Conservation (phyloP, 345 rosid genomes). For the Arabidopsis thaliana region TAIR10.1 NC_003074.8:187501-188000, state of each 20-base stretch:
- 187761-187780: background rate
- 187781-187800: background rate
- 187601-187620: constrained; percentile 10
- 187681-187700: background rate
- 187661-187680: too few relatives aligned
- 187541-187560: constrained; percentile 34
- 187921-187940: background rate
- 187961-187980: background rate
- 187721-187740: background rate
- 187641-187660: background rate
- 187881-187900: constrained; percentile 8
- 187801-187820: constrained; percentile 13
- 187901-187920: background rate
- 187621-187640: constrained; percentile 5
- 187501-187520: constrained; percentile 23
- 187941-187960: background rate
- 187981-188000: constrained; percentile 3
- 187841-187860: constrained; percentile 1
- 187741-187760: background rate
- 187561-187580: background rate
- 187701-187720: background rate
- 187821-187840: background rate
- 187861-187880: background rate
- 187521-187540: constrained; percentile 23
- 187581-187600: background rate